A percentile compares a stretch with the other conserved stretches of the same genome.
Conservation (phyloP, 2,329 filamentous ascomycete species). For the Magnaporthiopsis rhizophila region DNA sequence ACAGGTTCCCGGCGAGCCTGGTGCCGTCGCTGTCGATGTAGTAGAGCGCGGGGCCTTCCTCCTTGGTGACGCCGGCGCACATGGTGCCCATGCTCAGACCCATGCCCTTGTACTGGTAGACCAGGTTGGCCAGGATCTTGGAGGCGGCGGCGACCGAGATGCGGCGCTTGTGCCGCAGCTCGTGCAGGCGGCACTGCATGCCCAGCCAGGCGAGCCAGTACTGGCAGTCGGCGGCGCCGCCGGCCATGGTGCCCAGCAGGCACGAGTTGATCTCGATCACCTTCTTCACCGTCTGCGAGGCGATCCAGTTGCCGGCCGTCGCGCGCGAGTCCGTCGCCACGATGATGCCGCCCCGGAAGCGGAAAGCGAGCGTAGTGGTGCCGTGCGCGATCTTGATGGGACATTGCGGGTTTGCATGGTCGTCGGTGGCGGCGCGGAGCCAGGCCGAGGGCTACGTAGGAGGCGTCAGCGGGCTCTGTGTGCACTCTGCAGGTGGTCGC, state of each 20-base stretch:
- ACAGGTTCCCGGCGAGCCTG: conserved; percentile 83
- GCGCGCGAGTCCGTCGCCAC: conserved; percentile 96
- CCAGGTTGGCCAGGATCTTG: conserved; percentile 97
- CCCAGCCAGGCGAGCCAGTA: conserved; percentile 99
- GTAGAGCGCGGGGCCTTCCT: conserved; percentile 95
- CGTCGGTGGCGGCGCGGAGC: conserved; percentile 94
- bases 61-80: conserved; percentile 92
- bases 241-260: conserved; percentile 94
- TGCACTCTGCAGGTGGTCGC: background rate
- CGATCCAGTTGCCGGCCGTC: conserved; percentile 98
- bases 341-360: conserved; percentile 97
- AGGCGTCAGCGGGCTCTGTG: conserved; percentile 6
- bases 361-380: conserved; percentile 94
- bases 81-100: conserved; percentile 98
- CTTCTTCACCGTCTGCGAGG: conserved; percentile 99
- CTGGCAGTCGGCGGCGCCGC: conserved; percentile 97
- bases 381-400: conserved; percentile 99
- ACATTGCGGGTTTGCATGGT: conserved; percentile 91
- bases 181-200: conserved; percentile 98
- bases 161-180: conserved; percentile 97
- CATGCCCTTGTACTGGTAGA: conserved; percentile 99
- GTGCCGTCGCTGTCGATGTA: conserved; percentile 99
- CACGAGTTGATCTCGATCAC: conserved; percentile 97
- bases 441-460: conserved; percentile 68
- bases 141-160: conserved; percentile 95